Evolutionary conservation across 352 stramenopile genomes (phyloP), one percentile per base, ranked within the genome.

Genomic region (Phytophthora pluvialis): DNA sequence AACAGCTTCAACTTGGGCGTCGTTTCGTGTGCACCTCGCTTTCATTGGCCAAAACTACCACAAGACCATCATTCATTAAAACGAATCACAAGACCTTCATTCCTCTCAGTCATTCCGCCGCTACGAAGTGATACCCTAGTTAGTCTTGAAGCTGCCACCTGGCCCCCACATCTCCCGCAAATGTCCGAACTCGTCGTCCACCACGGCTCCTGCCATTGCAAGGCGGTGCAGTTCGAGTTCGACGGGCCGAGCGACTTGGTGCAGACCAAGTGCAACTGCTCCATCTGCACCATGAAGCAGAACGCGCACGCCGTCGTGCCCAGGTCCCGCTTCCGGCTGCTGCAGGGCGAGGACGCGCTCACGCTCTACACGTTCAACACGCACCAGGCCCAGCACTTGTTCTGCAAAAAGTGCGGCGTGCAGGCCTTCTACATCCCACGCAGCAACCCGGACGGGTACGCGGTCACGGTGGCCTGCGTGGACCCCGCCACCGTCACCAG

Each of bases 341-440:
- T 86, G 11, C 35, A 62, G 11, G 80, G 78, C 25, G 31, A 67
- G 2, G 78, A 89, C 49, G 60, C 58, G 39, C 72, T 95, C n/a
- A 79, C 85, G 8, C 75, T 71, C 44, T 95, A 96, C 74, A 89
- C 80, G 45, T 95, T 96, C 77, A 88, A 92, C 70, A 94, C 83
- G 46, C 78, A 86, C 67, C 64, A 67, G 46, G 87, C 88, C 36
- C 74, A 91, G 69, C 88, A 96, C 72, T 16, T 88, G 53, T 94
- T 95, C 73, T 95, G 88, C 83, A 78, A 82, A 43, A 36, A 55
- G 13, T 96, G 88, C 56, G 88, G 87, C 21, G 86, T 96, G 35
- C 75, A 89, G 60, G 60, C 81, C 4, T 95, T 94, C 68, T 96
- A 95, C 70, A 71, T 87, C 32, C 87, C 88, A 29, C 83, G 87